Evolutionary conservation across 495 filamentous ascomycete genomes (phyloP), one percentile per base, ranked within the genome.

Genomic region (Aspergillus sclerotioniger): DNA sequence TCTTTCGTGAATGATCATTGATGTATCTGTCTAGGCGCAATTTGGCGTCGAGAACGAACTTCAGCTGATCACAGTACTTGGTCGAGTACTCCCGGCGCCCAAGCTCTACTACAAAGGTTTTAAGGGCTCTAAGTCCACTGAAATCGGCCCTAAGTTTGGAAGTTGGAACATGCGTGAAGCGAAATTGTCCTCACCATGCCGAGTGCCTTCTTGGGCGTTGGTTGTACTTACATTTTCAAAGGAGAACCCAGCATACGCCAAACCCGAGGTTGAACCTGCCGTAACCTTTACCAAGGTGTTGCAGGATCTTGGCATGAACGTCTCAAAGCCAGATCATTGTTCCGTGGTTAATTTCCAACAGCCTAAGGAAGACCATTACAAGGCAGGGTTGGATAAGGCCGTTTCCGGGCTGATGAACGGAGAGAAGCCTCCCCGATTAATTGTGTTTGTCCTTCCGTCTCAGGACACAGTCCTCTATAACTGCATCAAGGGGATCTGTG

Each of bases 361-460:
- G n/a, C n/a, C n/a, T n/a, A n/a, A n/a, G n/a, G n/a, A n/a, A n/a
- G n/a, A n/a, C n/a, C n/a, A n/a, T n/a, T n/a, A n/a, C n/a, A n/a
- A n/a, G n/a, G n/a, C n/a, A n/a, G n/a, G n/a, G n/a, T 76, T 43
- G 73, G 80, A 25, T 53, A 20, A 48, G 0, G 62, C 67, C 0
- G 70, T 77, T 31, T 21, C 41, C 13, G 25, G 47, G 0, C 73
- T 82, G 37, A 66, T 80, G 19, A 12, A 12, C 19, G 0, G 62
- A n/a, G n/a, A n/a, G n/a, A 71, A 1, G 53, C 68, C 12, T 67
- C 72, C 77, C 0, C 51, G 70, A 5, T 65, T 91, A n/a, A 74
- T 94, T 0, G 70, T 93, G 8, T 80, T 89, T 13, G 70, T 93
- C 29, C 72, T 93, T 0, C 80, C 79, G 1, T 62, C 41, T n/a